Base-by-base conservation (phyloP, 345 rosid species). In the Eucalyptus pauciflora region DNA sequence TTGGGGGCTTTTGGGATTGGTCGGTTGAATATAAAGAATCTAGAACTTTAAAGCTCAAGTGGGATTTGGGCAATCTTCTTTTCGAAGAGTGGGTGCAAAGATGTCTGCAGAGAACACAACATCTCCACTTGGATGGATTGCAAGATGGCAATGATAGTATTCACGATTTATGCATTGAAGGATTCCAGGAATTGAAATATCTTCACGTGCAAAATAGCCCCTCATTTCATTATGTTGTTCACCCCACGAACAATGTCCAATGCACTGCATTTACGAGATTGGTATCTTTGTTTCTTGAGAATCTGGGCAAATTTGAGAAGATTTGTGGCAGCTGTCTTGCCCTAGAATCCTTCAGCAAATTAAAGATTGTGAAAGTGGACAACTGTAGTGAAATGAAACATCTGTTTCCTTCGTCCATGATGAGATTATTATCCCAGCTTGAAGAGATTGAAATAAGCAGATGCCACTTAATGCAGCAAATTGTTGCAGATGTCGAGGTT, bases 221-320 rank as follows among this genome's bases (percentile, higher is more conserved):
- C 51, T 50, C 51, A 13, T 13, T 50, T 13, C 51, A 50, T 0
- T 13, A 50, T 13, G 51, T 50, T 50, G 51, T 50, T 50, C 16
- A 5, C 6, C 5, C 51, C 6, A 13, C 15, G 5, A 5, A 13
- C 6, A 13, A 52, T 52, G 7, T 16, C 9, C 10, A 15, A 0
- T 4, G 8, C 11, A 2, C 5, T 13, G 16, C 51, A 50, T 50
- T 50, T 50, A 13, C 16, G 6, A 13, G 16, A 13, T 50, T 50
- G 2, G 16, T 4, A 50, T 50, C 16, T 2, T 50, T 50, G 51
- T 50, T 50, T 50, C 51, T 50, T 0, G 2, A 50, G 51, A 50
- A 50, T 13, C 51, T 50, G 1, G 5, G 0, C 51, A 50, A 50
- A 0, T 50, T 50, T 0, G 0, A 13, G 6, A 13, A 13, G 51